Conservation (phyloP, 805 yeast genomes). For the Zygotorulaspora sp. region DNA sequence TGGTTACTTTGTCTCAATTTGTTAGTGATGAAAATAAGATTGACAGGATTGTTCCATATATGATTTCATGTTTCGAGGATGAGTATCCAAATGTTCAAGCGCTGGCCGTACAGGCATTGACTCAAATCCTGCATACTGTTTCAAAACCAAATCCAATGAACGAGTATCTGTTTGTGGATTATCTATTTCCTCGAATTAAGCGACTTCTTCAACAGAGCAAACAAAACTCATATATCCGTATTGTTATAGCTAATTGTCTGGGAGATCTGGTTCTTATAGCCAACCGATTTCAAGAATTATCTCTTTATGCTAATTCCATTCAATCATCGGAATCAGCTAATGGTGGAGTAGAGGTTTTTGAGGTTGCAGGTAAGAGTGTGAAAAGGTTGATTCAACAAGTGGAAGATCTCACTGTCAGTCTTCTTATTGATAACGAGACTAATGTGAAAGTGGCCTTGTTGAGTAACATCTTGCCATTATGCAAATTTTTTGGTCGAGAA, state of each 20-base stretch:
- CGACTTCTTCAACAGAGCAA: slow-evolving; percentile 40
- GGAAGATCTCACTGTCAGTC: slow-evolving; percentile 57
- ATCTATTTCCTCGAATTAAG: slow-evolving; percentile 65
- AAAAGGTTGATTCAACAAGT: slow-evolving; percentile 38
- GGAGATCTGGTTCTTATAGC: slow-evolving; percentile 69
- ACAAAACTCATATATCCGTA: slow-evolving; percentile 46
- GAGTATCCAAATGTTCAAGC: slow-evolving; percentile 65
- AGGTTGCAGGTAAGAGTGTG: slow-evolving; percentile 21
- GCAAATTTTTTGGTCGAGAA: slow-evolving; percentile 79
- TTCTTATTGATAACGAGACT: slow-evolving; percentile 66
- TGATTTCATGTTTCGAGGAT: slow-evolving; percentile 60
- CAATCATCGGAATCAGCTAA: slow-evolving; percentile 11
- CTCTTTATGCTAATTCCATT: slow-evolving; percentile 36
- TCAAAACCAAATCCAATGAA: slow-evolving; percentile 68
- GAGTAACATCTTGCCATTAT: slow-evolving; percentile 66
- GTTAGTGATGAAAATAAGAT: slow-evolving; percentile 78
- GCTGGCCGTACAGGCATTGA: slow-evolving; percentile 56
- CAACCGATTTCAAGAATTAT: slow-evolving; percentile 57
- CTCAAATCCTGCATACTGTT: slow-evolving; percentile 64
- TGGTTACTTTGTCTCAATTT: slow-evolving; percentile 70
- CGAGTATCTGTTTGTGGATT: slow-evolving; percentile 73
- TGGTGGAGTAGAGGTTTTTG: slow-evolving; percentile 21
- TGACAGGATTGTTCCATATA: slow-evolving; percentile 79
- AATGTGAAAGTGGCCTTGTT: slow-evolving; percentile 68
- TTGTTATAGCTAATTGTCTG: slow-evolving; percentile 66